These are phyloP conservation scores for Crithidia bombi DNA, from an alignment of 208 protist species.

Conservation along the genomic window DNA sequence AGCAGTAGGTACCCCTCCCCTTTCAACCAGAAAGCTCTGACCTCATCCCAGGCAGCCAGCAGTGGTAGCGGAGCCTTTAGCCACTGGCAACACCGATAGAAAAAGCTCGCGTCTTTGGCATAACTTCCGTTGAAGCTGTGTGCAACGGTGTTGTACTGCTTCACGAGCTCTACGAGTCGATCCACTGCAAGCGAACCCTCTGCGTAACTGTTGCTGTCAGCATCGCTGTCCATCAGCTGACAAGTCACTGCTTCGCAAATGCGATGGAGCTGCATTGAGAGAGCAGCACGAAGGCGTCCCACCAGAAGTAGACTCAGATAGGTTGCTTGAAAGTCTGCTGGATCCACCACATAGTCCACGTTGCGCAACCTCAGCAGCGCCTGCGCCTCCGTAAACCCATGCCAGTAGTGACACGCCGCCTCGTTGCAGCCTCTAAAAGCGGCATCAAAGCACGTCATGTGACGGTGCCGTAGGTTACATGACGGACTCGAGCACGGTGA, in stretches of 20 bases:
- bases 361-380: background rate
- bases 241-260: background rate
- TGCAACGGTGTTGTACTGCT: background rate
- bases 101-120: background rate
- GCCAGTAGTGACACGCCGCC: slow-evolving; percentile 34
- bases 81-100: background rate
- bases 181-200: background rate
- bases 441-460: background rate
- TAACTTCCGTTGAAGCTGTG: background rate
- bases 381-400: slow-evolving; percentile 7
- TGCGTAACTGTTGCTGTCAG: background rate
- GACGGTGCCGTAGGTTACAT: background rate
- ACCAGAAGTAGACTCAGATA: background rate
- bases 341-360: background rate
- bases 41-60: slow-evolving; percentile 11
- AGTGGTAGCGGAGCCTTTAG: slow-evolving; percentile 8
- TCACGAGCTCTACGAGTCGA: background rate
- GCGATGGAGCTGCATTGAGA: slow-evolving; percentile 2
- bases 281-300: background rate
- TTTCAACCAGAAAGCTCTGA: background rate
- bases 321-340: background rate
- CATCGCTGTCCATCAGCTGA: background rate
- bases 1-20: background rate
- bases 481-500: background rate
- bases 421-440: slow-evolving; percentile 34